Evolutionary conservation across 495 filamentous ascomycete species (phyloP).

Genomic region (Aspergillus asperescens): DNA sequence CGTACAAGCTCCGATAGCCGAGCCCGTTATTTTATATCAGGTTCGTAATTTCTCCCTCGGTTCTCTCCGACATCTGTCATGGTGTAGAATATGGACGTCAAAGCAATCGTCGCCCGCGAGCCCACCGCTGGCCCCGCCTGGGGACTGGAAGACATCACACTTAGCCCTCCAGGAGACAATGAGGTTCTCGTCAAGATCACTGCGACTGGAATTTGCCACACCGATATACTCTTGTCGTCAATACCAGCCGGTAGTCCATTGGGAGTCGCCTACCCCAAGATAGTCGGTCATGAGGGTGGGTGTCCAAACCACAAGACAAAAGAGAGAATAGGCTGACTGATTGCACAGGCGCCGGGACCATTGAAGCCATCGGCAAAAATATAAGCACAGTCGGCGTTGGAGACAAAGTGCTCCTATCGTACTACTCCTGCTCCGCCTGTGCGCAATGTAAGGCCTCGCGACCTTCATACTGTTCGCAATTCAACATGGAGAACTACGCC

Average conservation of each 20-base stretch:
- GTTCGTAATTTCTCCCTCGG: too few species aligned
- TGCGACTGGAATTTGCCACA: slow-evolving; percentile 40
- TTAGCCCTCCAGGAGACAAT: slow-evolving; percentile 13
- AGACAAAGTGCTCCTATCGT: slow-evolving; percentile 44
- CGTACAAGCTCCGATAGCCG: too few species aligned
- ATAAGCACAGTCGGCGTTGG: slow-evolving; percentile 33
- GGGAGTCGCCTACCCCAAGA: slow-evolving; percentile 14
- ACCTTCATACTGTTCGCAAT: slow-evolving; percentile 25
- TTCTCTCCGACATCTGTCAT: too few species aligned
- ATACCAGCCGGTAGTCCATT: too few species aligned
- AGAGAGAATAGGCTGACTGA: too few species aligned
- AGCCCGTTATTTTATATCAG: too few species aligned
- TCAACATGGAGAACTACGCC: too few species aligned
- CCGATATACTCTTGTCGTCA: slow-evolving; percentile 32
- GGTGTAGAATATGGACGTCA: neutral
- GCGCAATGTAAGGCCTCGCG: slow-evolving; percentile 9
- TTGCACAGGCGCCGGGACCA: slow-evolving; percentile 39
- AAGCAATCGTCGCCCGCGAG: slow-evolving; percentile 21
- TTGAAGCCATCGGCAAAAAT: slow-evolving; percentile 32
- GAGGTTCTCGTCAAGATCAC: slow-evolving; percentile 36
- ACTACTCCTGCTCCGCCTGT: slow-evolving; percentile 34
- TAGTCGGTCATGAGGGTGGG: slow-evolving; percentile 29
- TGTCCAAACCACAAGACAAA: too few species aligned
- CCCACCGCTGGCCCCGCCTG: slow-evolving; percentile 14
- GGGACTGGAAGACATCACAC: slow-evolving; percentile 9